Conservation (phyloP, 805 yeast species). For the Diddensiella caesifluorescens region DNA sequence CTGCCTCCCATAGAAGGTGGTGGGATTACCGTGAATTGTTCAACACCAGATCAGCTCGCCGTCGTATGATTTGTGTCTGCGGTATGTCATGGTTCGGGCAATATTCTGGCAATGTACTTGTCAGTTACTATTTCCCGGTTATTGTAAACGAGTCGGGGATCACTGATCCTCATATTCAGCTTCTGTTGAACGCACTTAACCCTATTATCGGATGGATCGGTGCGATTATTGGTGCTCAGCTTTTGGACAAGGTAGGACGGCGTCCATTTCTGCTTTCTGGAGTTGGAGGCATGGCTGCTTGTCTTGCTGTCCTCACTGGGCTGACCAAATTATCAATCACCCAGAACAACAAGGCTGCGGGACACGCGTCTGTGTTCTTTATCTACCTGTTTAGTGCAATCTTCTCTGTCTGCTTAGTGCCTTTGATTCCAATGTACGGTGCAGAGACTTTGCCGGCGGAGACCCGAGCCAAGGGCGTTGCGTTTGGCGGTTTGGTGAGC, state of each 20-base stretch:
- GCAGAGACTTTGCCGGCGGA: conserved; percentile 25
- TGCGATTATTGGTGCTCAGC: conserved; percentile 20
- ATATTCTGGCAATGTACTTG: conserved; percentile 13
- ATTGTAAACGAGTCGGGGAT: conserved; percentile 12
- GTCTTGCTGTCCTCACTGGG: conserved; percentile 27
- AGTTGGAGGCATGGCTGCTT: conserved; percentile 22
- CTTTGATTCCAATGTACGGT: conserved; percentile 35
- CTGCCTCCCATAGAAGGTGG: conserved; percentile 7
- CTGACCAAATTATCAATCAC: conserved; percentile 23
- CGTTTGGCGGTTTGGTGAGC: conserved; percentile 24
- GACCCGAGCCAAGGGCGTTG: conserved; percentile 27
- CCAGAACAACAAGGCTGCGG: conserved; percentile 20
- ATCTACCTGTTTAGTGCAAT: conserved; percentile 16
- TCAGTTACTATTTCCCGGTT: conserved; percentile 14
- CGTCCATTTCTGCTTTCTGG: conserved; percentile 26
- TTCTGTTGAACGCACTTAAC: conserved; percentile 8
- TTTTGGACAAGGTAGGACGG: conserved; percentile 28
- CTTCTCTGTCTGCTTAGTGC: conserved; percentile 29
- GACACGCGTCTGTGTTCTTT: conserved; percentile 17
- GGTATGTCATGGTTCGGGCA: conserved; percentile 11
- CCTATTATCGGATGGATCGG: conserved; percentile 10
- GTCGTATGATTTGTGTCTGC: conserved; percentile 14
- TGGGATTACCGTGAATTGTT: conserved; percentile 10
- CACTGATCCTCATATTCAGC: conserved; percentile 5
- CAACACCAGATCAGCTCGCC: conserved; percentile 11